Conservation (phyloP, 2,329 filamentous ascomycete genomes). For the Grosmannia serpens region DNA sequence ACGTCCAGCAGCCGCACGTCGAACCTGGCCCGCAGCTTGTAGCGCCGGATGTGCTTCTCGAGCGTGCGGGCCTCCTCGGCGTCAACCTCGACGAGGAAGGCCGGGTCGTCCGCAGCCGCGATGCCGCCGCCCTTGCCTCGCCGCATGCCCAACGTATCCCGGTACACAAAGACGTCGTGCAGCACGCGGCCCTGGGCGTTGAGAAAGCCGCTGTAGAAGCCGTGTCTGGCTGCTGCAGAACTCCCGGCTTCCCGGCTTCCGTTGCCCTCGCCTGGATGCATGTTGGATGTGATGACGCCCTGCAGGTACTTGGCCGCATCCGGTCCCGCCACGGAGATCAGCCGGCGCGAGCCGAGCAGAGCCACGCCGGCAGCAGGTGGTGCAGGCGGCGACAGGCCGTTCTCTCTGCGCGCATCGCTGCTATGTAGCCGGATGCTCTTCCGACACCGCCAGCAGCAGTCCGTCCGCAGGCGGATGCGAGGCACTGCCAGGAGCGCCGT, state of each 20-base stretch:
- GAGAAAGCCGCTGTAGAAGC: conserved; percentile 74
- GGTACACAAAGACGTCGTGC: conserved; percentile 86
- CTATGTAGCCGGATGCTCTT: not conserved
- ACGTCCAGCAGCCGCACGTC: conserved; percentile 52
- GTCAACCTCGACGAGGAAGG: conserved; percentile 77
- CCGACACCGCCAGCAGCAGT: not conserved
- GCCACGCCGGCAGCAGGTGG: conserved; percentile 37
- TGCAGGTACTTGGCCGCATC: conserved; percentile 81
- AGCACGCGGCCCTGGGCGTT: conserved; percentile 76
- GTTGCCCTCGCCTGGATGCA: conserved; percentile 27
- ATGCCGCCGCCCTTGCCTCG: conserved; percentile 7
- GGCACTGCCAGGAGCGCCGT: not conserved
- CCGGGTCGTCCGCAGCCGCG: conserved; percentile 19
- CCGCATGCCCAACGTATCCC: conserved; percentile 27
- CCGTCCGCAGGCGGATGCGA: not conserved
- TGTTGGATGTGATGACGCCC: conserved; percentile 69
- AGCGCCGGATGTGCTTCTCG: conserved; percentile 64
- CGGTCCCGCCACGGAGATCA: conserved; percentile 67
- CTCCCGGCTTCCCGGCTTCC: not conserved
- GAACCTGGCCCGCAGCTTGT: conserved; percentile 77
- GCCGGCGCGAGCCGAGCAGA: conserved; percentile 57
- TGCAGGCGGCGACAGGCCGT: conserved; percentile 8
- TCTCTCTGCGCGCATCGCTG: not conserved
- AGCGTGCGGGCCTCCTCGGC: conserved; percentile 50
- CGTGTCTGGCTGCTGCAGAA: conserved; percentile 23